Base-by-base conservation (phyloP, 2,329 filamentous ascomycete species). In the Neopestalotiopsis rosae region DNA sequence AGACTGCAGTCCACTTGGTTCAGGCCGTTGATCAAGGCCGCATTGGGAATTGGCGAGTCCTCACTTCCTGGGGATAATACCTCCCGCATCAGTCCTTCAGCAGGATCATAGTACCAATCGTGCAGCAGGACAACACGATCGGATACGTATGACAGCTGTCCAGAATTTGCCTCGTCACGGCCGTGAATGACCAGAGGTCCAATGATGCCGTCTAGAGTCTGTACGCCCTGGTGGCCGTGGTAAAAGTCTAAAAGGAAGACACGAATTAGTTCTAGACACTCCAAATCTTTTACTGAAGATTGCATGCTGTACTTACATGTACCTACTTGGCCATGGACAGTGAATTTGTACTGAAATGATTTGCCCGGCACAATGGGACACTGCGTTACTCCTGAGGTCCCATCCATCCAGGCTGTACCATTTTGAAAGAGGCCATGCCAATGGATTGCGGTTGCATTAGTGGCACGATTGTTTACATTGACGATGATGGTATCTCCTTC, bases 391-490 rank as follows among this genome's bases (percentile, higher is more conserved):
- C 88, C 90, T 0, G 89, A 84, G 1, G 91, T 87, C 0, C 92
- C 93, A 74, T 95, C 92, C 90, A 94, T 93, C 68, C 86, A 85
- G 69, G 89, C 93, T 0, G 91, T 92, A 12, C 91, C 91, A 72
- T 93, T 93, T 76, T 94, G 92, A 75, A 89, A 94, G 71, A 95
- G 85, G 17, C 93, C 93, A 73, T 95, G 93, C 78, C 92, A 95
- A 76, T 95, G 93, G 5, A 95, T 83, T 49, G 86, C 88, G 9
- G 91, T 91, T 13, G 86, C 87, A 72, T 94, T 92, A 13, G 83
- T 82, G 0, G 92, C 88, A 28, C 87, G 84, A 73, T 95, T 95
- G 72, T 88, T 81, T 65, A 94, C 84, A 40, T 92, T 88, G 58
- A 94, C 88, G 3, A 93, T 78, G 9, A 96, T 79, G 1, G 86